A percentile compares a stretch with the other conserved stretches of the same genome.
These are phyloP conservation scores for Fremontodendron californicum DNA, from an alignment of 345 rosid genomes.

Conservation along the genomic window DNA sequence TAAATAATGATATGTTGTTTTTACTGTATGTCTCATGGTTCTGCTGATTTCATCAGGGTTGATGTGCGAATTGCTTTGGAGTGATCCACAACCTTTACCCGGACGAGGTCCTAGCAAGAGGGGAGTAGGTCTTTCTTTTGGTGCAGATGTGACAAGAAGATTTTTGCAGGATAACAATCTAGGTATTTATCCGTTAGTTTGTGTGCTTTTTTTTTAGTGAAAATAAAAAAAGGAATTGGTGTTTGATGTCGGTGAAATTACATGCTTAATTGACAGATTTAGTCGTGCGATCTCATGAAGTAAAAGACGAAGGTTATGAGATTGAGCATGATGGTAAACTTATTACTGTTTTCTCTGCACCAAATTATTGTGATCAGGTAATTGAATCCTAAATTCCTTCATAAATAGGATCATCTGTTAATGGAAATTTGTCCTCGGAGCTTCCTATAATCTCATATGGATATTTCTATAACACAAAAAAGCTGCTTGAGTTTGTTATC, in stretches of 20 bases:
- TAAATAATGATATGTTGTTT: background rate
- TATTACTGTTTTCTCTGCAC: constrained; percentile 95
- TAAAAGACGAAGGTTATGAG: constrained; percentile 96
- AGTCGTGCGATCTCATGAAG: constrained; percentile 92
- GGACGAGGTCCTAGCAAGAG: constrained; percentile 99
- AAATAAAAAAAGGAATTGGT: background rate
- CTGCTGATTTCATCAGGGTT: constrained; percentile 47
- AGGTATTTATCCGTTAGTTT: constrained; percentile 36
- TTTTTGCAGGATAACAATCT: constrained; percentile 87
- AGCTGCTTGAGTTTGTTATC: background rate
- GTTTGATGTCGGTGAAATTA: constrained; percentile 12
- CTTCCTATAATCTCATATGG: background rate
- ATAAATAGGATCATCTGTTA: background rate
- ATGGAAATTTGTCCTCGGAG: background rate
- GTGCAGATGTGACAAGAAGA: constrained; percentile 82
- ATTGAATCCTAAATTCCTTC: constrained; percentile 6
- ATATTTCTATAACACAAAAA: background rate
- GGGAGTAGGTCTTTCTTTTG: constrained; percentile 95
- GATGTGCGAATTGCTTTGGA: constrained; percentile 98
- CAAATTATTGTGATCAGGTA: constrained; percentile 99
- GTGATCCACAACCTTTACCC: constrained; percentile 92
- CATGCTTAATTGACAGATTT: constrained; percentile 46
- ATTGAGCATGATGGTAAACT: constrained; percentile 97
- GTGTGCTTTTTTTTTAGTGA: background rate
- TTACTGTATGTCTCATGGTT: constrained; percentile 3